Percentiles rank a stretch among this genome's conserved stretches.
Conservation (phyloP, 1,139 yeast species). For the Saccharomyces hybrid region DNA sequence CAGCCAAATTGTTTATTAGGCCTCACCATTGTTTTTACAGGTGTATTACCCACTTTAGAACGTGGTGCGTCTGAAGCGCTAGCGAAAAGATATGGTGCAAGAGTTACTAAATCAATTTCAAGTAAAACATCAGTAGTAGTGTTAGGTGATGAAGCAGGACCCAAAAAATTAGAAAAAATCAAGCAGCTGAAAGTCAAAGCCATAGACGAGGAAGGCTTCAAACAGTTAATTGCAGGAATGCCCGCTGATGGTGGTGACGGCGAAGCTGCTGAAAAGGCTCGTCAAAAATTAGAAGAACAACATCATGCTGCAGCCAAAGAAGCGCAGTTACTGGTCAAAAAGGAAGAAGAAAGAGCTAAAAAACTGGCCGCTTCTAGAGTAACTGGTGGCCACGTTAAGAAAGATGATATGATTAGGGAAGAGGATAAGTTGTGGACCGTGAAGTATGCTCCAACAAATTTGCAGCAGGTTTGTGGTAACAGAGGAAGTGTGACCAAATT, state of each 20-base stretch:
- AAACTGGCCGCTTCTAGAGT: slow-evolving; percentile 21
- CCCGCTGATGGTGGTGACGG: slow-evolving; percentile 92
- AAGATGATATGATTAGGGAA: slow-evolving; percentile 24
- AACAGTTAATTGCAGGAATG: slow-evolving; percentile 65
- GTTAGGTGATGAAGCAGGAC: slow-evolving; percentile 94
- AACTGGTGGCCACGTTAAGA: slow-evolving; percentile 19
- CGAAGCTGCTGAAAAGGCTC: slow-evolving; percentile 64
- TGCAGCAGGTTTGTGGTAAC: slow-evolving; percentile 84
- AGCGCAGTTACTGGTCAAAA: slow-evolving; percentile 41
- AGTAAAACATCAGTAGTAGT: slow-evolving; percentile 84
- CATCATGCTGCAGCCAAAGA: slow-evolving; percentile 47
- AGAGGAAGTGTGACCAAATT: slow-evolving; percentile 65
- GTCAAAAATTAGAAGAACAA: slow-evolving; percentile 59
- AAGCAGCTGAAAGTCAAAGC: slow-evolving; percentile 67
- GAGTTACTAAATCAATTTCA: slow-evolving; percentile 79
- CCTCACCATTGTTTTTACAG: slow-evolving; percentile 87
- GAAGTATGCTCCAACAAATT: slow-evolving; percentile 75
- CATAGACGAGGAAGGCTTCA: slow-evolving; percentile 79
- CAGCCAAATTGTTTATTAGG: slow-evolving; percentile 79
- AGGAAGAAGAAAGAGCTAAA: slow-evolving; percentile 13
- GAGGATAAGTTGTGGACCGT: slow-evolving; percentile 79
- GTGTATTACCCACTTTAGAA: slow-evolving; percentile 71
- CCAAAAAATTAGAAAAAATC: slow-evolving; percentile 82
- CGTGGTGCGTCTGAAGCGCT: slow-evolving; percentile 67
- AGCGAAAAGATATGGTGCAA: slow-evolving; percentile 88